Conservation (phyloP, 768 basidiomycete species). For the Agrocybe praecox region DNA sequence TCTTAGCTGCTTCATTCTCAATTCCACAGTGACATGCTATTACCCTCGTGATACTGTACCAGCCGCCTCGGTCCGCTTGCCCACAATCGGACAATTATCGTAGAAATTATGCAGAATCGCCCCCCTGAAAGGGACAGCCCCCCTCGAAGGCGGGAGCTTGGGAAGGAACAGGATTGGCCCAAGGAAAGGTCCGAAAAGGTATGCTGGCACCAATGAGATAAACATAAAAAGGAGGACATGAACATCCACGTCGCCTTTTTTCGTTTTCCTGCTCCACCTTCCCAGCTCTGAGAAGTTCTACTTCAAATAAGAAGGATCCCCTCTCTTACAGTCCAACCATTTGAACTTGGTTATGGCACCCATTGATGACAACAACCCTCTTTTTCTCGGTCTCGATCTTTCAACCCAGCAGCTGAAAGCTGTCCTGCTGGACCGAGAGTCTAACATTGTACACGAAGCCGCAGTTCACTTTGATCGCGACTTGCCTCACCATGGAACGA, state of each 20-base stretch:
- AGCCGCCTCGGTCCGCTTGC: neutral
- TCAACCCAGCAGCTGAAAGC: conserved; percentile 88
- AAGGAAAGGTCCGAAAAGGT: neutral
- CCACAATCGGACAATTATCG: neutral
- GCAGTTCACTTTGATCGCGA: conserved; percentile 83
- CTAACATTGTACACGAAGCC: conserved; percentile 63
- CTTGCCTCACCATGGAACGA: conserved; percentile 67
- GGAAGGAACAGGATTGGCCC: neutral
- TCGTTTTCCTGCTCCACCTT: neutral
- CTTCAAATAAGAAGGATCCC: no score
- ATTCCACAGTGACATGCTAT: no score
- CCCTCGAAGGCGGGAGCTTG: neutral
- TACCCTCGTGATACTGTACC: neutral
- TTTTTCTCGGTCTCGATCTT: conserved; percentile 83
- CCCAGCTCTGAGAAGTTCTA: no score
- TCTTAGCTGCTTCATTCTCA: no score
- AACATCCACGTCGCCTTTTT: neutral
- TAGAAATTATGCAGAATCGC: neutral
- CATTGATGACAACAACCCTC: conserved; percentile 13
- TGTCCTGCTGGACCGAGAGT: conserved; percentile 61
- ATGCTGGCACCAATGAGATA: neutral
- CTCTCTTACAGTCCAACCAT: no score
- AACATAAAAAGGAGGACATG: neutral
- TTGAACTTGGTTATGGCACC: neutral
- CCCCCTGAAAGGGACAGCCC: no score